A percentile compares a stretch with the other conserved stretches of the same genome.
phyloP scores from a whole-genome alignment of 305 asterid genomes.

The Fraxinus greggii region DNA sequence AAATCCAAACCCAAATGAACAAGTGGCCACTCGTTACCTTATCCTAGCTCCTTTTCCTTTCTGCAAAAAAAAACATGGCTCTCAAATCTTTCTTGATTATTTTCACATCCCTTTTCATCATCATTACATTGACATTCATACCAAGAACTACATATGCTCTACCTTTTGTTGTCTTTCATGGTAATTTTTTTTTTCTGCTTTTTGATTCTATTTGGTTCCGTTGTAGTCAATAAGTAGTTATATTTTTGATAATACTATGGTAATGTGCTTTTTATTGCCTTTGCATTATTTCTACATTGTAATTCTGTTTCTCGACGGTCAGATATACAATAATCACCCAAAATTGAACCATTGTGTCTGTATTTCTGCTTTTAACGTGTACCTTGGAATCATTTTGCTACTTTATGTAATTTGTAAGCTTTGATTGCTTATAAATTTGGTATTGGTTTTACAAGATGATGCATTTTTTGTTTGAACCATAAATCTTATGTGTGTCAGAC shows the following conservation, averaged over 20 bases:
- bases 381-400: neutral
- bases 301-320: neutral
- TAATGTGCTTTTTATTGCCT: neutral
- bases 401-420: neutral
- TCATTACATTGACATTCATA: conserved; percentile 26
- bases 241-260: neutral
- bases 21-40: conserved; percentile 10
- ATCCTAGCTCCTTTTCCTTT: neutral
- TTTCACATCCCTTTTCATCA: conserved; percentile 8
- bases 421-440: neutral
- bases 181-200: conserved; percentile 35
- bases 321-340: neutral
- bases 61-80: conserved; percentile 34
- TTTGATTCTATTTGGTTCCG: neutral
- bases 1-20: neutral
- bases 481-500: neutral
- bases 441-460: neutral
- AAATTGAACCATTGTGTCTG: neutral
- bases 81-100: conserved; percentile 19
- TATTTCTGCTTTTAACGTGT: neutral
- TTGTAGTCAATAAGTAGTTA: neutral
- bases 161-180: conserved; percentile 92
- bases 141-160: conserved; percentile 44
- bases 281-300: neutral
- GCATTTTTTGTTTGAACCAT: neutral